Percentiles rank a stretch among this genome's conserved stretches.
Conservation (phyloP, 352 stramenopile genomes). For the Globisporangium mamillatum region DNA sequence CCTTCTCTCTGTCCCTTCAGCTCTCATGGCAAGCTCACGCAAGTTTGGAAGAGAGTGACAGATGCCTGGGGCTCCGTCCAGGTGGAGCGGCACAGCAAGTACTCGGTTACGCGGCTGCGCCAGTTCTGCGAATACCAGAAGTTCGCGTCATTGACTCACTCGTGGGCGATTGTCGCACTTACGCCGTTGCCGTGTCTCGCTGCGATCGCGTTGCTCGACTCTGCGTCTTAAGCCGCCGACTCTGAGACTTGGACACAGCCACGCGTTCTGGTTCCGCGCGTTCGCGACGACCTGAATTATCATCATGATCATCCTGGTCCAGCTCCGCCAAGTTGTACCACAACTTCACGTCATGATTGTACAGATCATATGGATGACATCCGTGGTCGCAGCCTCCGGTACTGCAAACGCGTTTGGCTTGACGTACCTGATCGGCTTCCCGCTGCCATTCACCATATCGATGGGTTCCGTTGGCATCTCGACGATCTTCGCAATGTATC, state of each 20-base stretch:
- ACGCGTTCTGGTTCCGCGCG: constrained; percentile 2
- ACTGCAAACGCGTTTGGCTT: constrained; percentile 7
- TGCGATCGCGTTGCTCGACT: background rate
- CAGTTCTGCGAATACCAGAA: constrained; percentile 29
- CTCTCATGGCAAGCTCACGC: background rate
- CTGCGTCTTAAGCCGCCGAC: background rate
- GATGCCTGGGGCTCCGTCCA: constrained; percentile 6
- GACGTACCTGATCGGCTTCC: constrained; percentile 19
- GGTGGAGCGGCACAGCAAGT: constrained; percentile 32
- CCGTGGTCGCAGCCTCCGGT: background rate
- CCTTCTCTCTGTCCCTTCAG: too few relatives aligned
- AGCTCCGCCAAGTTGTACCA: constrained; percentile 10
- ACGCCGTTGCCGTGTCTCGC: constrained; percentile 13
- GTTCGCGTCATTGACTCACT: constrained; percentile 10
- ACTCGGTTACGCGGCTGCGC: constrained; percentile 31
- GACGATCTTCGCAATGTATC: constrained; percentile 1
- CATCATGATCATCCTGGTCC: constrained; percentile 8
- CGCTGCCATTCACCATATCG: constrained; percentile 30
- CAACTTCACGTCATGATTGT: background rate
- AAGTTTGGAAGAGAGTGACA: background rate
- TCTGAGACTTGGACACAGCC: background rate
- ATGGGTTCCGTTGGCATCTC: background rate
- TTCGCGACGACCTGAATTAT: background rate
- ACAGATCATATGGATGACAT: background rate
- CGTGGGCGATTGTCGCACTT: constrained; percentile 16